phyloP scores from a whole-genome alignment of 1,139 yeast genomes.

The Geotrichum cucujoidarum region DNA sequence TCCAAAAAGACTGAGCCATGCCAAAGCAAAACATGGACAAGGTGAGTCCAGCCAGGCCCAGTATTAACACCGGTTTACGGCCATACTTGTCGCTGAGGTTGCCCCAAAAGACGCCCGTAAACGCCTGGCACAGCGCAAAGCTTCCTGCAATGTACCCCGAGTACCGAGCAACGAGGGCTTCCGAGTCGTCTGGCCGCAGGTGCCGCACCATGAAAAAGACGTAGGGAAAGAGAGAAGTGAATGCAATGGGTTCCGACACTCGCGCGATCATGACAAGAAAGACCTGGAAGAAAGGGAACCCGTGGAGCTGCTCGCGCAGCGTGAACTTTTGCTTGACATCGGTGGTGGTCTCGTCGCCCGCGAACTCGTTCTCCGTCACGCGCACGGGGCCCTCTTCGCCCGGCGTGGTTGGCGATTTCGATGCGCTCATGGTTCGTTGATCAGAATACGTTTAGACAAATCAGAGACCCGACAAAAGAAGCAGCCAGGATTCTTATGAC shows the following conservation, averaged over 20 bases:
- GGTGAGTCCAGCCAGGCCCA: constrained; percentile 50
- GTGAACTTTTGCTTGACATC: constrained; percentile 21
- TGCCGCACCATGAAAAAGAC: constrained; percentile 58
- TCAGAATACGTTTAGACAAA: no score
- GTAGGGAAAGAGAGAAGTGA: constrained; percentile 61
- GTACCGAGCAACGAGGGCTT: constrained; percentile 43
- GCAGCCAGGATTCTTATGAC: no score
- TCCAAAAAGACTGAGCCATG: constrained; percentile 46
- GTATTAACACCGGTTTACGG: constrained; percentile 51
- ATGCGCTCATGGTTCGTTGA: no score
- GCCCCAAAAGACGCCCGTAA: constrained; percentile 59
- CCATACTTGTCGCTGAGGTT: constrained; percentile 50
- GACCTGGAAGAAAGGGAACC: constrained; percentile 52
- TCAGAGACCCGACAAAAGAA: no score
- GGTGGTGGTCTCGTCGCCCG: no score
- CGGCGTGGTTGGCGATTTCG: no score
- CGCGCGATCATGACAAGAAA: constrained; percentile 44
- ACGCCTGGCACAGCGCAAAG: constrained; percentile 50
- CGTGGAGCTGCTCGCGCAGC: constrained; percentile 37
- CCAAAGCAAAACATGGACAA: constrained; percentile 50
- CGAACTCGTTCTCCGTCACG: no score
- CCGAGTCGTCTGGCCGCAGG: constrained; percentile 29
- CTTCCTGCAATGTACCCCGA: constrained; percentile 56
- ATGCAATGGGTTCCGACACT: constrained; percentile 58
- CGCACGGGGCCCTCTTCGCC: no score